Percentiles rank a stretch among this genome's conserved stretches.
These are phyloP conservation scores for Russula olivacea DNA, from an alignment of 768 basidiomycete genomes.

Conservation along the genomic window DNA sequence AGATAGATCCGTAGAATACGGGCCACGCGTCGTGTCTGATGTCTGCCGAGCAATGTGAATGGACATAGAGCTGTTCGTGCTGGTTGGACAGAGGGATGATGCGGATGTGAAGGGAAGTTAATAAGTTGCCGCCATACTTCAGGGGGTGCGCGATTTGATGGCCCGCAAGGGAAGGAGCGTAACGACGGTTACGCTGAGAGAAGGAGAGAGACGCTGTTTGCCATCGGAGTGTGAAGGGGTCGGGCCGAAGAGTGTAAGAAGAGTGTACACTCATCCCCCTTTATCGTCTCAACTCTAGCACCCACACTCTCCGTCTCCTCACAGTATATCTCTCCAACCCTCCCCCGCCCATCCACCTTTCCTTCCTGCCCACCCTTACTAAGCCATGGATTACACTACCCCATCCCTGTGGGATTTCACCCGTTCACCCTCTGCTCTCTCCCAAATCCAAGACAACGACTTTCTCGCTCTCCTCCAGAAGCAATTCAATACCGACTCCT, in stretches of 20 bases:
- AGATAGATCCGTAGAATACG: slow-evolving; percentile 9
- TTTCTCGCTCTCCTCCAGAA: slow-evolving; percentile 73
- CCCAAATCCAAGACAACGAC: slow-evolving; percentile 66
- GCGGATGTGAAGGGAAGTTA: background rate
- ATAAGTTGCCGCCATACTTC: background rate
- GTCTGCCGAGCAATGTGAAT: background rate
- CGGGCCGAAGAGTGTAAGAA: background rate
- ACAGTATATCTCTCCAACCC: background rate
- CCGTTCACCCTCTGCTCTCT: slow-evolving; percentile 44
- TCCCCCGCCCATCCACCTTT: background rate
- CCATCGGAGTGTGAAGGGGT: background rate
- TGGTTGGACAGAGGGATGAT: background rate
- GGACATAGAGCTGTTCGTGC: background rate
- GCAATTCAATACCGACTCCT: slow-evolving; percentile 48
- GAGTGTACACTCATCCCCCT: background rate
- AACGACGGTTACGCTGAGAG: background rate
- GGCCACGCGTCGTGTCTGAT: background rate
- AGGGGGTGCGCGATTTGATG: background rate
- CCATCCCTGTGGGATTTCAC: slow-evolving; percentile 62
- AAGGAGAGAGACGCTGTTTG: background rate
- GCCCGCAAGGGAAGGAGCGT: background rate
- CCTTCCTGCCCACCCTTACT: background rate
- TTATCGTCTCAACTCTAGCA: background rate
- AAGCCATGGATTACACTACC: slow-evolving; percentile 44
- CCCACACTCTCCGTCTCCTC: background rate